phyloP scores from a whole-genome alignment of 2,329 filamentous ascomycete genomes.

The Beauveria sp. region DNA sequence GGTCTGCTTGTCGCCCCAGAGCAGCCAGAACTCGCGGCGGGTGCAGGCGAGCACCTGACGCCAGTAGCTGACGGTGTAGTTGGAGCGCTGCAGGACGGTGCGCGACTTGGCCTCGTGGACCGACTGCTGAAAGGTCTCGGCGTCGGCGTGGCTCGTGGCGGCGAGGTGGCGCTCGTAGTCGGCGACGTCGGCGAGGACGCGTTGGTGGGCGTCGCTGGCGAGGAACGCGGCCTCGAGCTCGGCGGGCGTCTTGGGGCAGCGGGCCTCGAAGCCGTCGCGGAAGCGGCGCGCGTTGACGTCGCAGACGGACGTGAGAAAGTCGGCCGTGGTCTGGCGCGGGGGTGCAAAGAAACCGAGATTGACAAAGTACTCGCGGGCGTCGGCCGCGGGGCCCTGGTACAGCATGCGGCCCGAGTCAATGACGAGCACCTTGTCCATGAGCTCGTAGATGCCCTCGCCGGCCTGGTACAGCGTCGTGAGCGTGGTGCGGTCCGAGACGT shows the following conservation, averaged over 20 bases:
- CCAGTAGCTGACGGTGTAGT: conserved; percentile 68
- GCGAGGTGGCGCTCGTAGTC: conserved; percentile 36
- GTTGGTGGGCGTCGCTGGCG: conserved; percentile 51
- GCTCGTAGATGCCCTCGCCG: conserved; percentile 35
- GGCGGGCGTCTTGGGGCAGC: conserved; percentile 58
- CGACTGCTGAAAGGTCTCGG: conserved; percentile 57
- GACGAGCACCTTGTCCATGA: conserved; percentile 73
- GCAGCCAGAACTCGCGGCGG: conserved; percentile 68
- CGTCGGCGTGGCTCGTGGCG: conserved; percentile 50
- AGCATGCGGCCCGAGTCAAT: conserved; percentile 63
- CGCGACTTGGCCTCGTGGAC: conserved; percentile 65
- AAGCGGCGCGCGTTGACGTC: conserved; percentile 65
- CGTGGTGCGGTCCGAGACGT: conserved; percentile 57
- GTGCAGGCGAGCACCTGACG: conserved; percentile 64
- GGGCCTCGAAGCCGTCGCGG: conserved; percentile 53
- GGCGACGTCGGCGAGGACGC: conserved; percentile 50
- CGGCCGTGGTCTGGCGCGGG: conserved; percentile 60
- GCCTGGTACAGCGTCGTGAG: conserved; percentile 37
- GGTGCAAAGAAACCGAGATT: conserved; percentile 67
- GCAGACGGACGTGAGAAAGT: conserved; percentile 73
- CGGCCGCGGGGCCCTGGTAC: conserved; percentile 57
- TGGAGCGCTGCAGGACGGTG: conserved; percentile 58
- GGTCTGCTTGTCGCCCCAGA: conserved; percentile 66
- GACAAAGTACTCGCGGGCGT: conserved; percentile 62
- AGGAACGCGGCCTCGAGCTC: conserved; percentile 61